Percentiles rank a stretch among this genome's conserved stretches.
Evolutionary conservation across 2,329 filamentous ascomycete genomes (phyloP).

Genomic region (Aspergillus novofumigatus): DNA sequence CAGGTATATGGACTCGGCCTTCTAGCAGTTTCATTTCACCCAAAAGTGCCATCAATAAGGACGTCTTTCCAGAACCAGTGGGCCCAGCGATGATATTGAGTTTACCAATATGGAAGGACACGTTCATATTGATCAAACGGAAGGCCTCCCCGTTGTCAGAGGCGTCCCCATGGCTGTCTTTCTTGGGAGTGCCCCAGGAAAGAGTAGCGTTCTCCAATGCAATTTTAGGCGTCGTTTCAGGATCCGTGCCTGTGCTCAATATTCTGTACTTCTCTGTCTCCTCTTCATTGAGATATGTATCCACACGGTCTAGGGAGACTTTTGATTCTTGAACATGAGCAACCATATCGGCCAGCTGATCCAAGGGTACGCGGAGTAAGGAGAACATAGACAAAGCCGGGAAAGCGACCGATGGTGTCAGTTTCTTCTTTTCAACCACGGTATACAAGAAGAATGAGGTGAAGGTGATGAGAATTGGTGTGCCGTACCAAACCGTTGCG

Average conservation of each 20-base stretch:
- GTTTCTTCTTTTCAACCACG: slow-evolving; percentile 77
- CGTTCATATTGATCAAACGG: slow-evolving; percentile 74
- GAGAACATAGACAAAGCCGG: slow-evolving; percentile 95
- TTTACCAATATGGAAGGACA: slow-evolving; percentile 78
- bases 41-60: slow-evolving; percentile 87
- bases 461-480: slow-evolving; percentile 92
- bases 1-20: slow-evolving; percentile 79
- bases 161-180: slow-evolving; percentile 52
- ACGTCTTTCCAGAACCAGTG: slow-evolving; percentile 94
- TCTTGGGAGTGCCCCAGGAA: slow-evolving; percentile 70
- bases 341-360: slow-evolving; percentile 97
- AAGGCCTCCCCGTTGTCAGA: slow-evolving; percentile 69
- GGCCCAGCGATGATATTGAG: slow-evolving; percentile 91
- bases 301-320: slow-evolving; percentile 93
- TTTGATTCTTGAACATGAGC: slow-evolving; percentile 97
- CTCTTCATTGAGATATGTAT: slow-evolving; percentile 87
- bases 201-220: slow-evolving; percentile 82
- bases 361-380: slow-evolving; percentile 84
- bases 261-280: slow-evolving; percentile 96
- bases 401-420: slow-evolving; percentile 91
- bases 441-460: slow-evolving; percentile 95
- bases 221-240: slow-evolving; percentile 68
- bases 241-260: slow-evolving; percentile 66
- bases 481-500: slow-evolving; percentile 93
- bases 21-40: slow-evolving; percentile 89